A percentile compares a stretch with the other conserved stretches of the same genome.
phyloP scores from a whole-genome alignment of 768 basidiomycete genomes.

The Pleurotus platypus region DNA sequence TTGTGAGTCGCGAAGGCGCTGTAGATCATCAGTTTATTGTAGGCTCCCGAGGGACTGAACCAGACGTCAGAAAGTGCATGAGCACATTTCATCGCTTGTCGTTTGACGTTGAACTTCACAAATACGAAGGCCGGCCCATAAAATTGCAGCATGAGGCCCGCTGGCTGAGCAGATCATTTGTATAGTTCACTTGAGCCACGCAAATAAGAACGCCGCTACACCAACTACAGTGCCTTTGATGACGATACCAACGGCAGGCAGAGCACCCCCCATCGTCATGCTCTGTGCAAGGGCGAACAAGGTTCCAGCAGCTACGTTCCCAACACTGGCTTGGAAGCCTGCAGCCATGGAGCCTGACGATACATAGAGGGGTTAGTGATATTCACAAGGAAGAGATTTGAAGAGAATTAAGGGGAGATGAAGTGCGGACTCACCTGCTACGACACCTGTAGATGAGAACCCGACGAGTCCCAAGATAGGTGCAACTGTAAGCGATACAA shows the following conservation, averaged over 20 bases:
- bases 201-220: not conserved
- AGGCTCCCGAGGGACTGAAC: no score
- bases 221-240: not conserved
- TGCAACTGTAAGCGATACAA: not conserved
- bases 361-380: not conserved
- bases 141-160: no score
- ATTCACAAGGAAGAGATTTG: not conserved
- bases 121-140: no score
- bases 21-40: no score
- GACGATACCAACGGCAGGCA: constrained; percentile 5
- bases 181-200: no score
- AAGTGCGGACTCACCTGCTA: constrained; percentile 8
- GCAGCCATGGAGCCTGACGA: constrained; percentile 8
- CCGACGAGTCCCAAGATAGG: constrained; percentile 2
- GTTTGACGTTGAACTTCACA: no score
- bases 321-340: constrained; percentile 3
- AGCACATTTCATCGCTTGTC: no score
- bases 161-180: no score
- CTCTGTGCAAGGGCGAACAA: constrained; percentile 9
- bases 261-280: constrained; percentile 11
- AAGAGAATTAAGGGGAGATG: not conserved
- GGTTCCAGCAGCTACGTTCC: constrained; percentile 5
- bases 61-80: no score
- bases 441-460: constrained; percentile 7
- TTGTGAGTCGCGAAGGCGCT: no score